Conservation (phyloP, 306 rosid genomes). For the Boehmeria nivea region DNA sequence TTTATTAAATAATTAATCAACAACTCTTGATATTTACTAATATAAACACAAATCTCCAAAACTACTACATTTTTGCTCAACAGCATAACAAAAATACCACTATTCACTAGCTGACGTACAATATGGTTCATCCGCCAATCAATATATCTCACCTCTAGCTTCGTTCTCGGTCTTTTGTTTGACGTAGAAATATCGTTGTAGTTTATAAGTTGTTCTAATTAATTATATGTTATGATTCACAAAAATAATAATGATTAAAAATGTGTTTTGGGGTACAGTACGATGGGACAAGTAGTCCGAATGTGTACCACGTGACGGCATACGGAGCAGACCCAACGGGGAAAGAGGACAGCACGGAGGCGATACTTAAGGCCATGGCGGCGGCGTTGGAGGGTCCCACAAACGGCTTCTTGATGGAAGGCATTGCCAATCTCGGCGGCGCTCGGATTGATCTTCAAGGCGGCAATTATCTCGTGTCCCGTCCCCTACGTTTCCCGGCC, state of each 20-base stretch:
- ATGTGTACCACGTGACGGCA: conserved; percentile 50
- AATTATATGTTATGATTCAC: too few relatives aligned
- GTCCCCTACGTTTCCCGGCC: conserved; percentile 47
- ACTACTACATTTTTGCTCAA: too few relatives aligned
- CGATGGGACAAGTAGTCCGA: conserved; percentile 39
- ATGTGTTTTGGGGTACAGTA: not conserved
- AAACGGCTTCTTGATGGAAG: conserved; percentile 47
- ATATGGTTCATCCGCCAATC: too few relatives aligned
- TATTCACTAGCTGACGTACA: too few relatives aligned
- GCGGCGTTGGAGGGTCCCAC: conserved; percentile 42
- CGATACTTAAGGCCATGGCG: conserved; percentile 51
- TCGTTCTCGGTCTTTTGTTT: too few relatives aligned
- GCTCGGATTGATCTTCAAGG: conserved; percentile 66
- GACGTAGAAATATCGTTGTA: too few relatives aligned
- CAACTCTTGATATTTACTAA: too few relatives aligned
- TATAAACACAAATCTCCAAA: too few relatives aligned
- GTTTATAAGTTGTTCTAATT: too few relatives aligned
- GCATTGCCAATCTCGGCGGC: conserved; percentile 72
- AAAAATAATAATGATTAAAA: not conserved
- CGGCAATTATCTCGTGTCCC: conserved; percentile 61
- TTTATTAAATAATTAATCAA: too few relatives aligned
- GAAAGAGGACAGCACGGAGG: conserved; percentile 62
- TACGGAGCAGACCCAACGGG: conserved; percentile 93
- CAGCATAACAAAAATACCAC: not conserved
- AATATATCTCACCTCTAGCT: too few relatives aligned